phyloP scores from a whole-genome alignment of 805 yeast species.

The Hermanozyma aechmeae region DNA sequence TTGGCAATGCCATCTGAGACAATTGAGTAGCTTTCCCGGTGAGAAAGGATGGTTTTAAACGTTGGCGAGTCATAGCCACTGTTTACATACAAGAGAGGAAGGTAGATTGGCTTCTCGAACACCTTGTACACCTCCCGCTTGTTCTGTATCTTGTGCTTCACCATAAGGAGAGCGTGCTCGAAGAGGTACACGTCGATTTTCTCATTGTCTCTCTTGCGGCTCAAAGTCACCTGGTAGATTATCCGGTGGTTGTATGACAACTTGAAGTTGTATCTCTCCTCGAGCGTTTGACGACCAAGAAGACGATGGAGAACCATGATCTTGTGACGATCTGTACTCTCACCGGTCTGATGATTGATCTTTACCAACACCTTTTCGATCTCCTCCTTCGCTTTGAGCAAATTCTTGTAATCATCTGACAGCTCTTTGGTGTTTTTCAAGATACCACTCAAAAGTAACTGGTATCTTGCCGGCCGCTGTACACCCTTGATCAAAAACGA shows the following conservation, averaged over 20 bases:
- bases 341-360: slow-evolving; percentile 85
- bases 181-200: slow-evolving; percentile 79
- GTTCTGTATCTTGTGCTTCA: slow-evolving; percentile 76
- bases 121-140: slow-evolving; percentile 89
- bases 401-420: slow-evolving; percentile 58
- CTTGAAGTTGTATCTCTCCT: slow-evolving; percentile 80
- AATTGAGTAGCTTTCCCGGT: slow-evolving; percentile 25
- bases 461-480: slow-evolving; percentile 92
- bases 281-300: slow-evolving; percentile 63
- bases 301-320: slow-evolving; percentile 59
- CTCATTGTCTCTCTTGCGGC: slow-evolving; percentile 63
- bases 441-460: slow-evolving; percentile 72
- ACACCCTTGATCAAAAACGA: slow-evolving; percentile 94
- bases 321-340: slow-evolving; percentile 85
- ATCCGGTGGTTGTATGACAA: slow-evolving; percentile 76
- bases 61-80: slow-evolving; percentile 74
- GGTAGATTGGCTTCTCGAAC: slow-evolving; percentile 78
- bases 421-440: slow-evolving; percentile 74
- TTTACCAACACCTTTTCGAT: slow-evolving; percentile 66
- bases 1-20: slow-evolving; percentile 25
- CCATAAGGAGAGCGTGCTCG: slow-evolving; percentile 81
- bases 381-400: slow-evolving; percentile 65
- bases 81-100: slow-evolving; percentile 65
- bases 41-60: slow-evolving; percentile 32
- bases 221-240: slow-evolving; percentile 65